A percentile compares a stretch with the other conserved stretches of the same genome.
Evolutionary conservation across 2,329 filamentous ascomycete species (phyloP).

Genomic region (Corynespora cassiicola): DNA sequence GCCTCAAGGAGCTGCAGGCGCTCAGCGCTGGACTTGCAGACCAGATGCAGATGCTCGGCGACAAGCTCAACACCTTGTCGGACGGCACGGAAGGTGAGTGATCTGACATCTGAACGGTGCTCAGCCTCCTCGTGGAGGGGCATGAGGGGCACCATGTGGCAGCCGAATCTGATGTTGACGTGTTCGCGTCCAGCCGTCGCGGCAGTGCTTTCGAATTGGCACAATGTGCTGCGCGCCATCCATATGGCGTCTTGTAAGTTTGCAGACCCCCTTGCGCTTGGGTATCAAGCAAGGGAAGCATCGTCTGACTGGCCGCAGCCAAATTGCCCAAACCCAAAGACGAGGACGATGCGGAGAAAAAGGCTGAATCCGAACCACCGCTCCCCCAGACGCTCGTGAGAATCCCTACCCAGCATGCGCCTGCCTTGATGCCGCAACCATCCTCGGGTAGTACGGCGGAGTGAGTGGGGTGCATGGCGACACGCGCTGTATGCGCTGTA

Average conservation of each 20-base stretch:
- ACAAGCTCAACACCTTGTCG: slow-evolving; percentile 77
- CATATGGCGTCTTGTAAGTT: slow-evolving; percentile 82
- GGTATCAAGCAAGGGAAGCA: slow-evolving; percentile 1
- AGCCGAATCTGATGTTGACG: slow-evolving; percentile 20
- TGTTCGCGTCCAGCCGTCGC: slow-evolving; percentile 69
- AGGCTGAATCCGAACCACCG: slow-evolving; percentile 52
- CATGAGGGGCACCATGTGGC: slow-evolving; percentile 13
- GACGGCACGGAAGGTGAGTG: slow-evolving; percentile 78
- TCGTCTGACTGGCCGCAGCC: slow-evolving; percentile 54
- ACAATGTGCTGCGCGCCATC: slow-evolving; percentile 83
- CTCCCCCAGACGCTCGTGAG: slow-evolving; percentile 83
- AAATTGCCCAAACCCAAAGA: slow-evolving; percentile 71
- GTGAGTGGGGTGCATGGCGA: slow-evolving; percentile 30
- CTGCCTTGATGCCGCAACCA: slow-evolving; percentile 41
- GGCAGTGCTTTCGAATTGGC: slow-evolving; percentile 85
- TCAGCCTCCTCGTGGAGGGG: slow-evolving; percentile 8
- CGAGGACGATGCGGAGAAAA: slow-evolving; percentile 50
- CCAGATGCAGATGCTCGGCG: slow-evolving; percentile 83
- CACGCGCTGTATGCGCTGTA: slow-evolving; percentile 9
- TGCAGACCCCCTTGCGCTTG: neutral
- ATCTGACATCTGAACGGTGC: neutral
- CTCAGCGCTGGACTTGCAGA: slow-evolving; percentile 78
- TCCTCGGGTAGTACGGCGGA: slow-evolving; percentile 36
- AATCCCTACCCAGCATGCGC: slow-evolving; percentile 77
- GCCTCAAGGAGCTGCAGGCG: slow-evolving; percentile 77